A percentile compares a stretch with the other conserved stretches of the same genome.
Conservation (phyloP, 306 rosid genomes). For the Fragaria iinumae region DNA sequence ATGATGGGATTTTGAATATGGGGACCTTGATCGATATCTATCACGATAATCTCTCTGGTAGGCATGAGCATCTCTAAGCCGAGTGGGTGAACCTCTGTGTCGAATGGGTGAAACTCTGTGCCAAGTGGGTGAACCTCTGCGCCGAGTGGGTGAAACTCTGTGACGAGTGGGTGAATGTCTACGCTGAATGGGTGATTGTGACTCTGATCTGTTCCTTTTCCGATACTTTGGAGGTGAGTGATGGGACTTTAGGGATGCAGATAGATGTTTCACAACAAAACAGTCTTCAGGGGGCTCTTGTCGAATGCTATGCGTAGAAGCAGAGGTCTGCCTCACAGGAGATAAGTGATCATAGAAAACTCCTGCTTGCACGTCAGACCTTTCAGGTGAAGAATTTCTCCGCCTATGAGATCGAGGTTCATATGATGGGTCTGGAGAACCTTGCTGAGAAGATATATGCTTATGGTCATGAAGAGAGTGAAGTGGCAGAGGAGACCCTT, state of each 20-base stretch:
- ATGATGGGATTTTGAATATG: background rate
- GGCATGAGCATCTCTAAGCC: slow-evolving; percentile 1
- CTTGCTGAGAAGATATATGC: background rate
- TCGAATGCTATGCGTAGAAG: slow-evolving; percentile 5
- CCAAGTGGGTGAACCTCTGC: background rate
- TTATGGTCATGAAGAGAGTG: background rate
- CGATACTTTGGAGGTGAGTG: background rate
- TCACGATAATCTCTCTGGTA: background rate
- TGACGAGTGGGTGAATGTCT: background rate
- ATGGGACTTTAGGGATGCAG: background rate
- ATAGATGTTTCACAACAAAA: background rate
- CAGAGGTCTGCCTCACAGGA: background rate
- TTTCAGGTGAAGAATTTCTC: background rate
- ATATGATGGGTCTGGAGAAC: slow-evolving; percentile 11
- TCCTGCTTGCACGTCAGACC: background rate
- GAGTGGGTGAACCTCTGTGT: background rate
- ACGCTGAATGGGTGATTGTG: slow-evolving; percentile 3
- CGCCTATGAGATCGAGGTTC: background rate
- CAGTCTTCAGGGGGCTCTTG: background rate
- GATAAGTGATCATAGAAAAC: background rate
- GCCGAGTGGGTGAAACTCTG: background rate
- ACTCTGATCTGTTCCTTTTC: slow-evolving; percentile 8
- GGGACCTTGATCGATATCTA: background rate
- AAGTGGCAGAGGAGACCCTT: background rate
- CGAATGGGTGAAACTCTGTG: background rate